Evolutionary conservation across 768 basidiomycete genomes (phyloP).

Genomic region (Macrolepiota fuliginosa): DNA sequence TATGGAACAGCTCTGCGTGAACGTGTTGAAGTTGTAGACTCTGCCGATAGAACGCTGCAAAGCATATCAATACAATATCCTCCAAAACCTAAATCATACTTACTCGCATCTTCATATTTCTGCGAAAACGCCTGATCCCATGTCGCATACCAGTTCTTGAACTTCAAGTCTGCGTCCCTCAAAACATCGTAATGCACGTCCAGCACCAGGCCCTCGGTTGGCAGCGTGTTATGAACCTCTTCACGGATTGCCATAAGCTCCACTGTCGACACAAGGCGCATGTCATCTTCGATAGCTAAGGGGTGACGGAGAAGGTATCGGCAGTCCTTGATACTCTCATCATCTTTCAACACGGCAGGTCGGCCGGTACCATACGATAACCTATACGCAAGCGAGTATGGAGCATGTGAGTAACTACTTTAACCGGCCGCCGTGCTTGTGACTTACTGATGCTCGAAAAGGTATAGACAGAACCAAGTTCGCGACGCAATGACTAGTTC

Average conservation of each 20-base stretch:
- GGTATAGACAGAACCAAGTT: constrained; percentile 91
- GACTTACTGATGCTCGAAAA: constrained; percentile 91
- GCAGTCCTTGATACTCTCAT: constrained; percentile 85
- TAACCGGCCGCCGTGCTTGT: not conserved
- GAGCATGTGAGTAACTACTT: not conserved
- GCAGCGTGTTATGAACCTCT: constrained; percentile 77
- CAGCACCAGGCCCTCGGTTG: constrained; percentile 69
- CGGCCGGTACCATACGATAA: constrained; percentile 94
- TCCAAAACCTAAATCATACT: constrained; percentile 16
- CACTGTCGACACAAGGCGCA: constrained; percentile 92
- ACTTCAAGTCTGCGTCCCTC: constrained; percentile 72
- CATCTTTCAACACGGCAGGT: constrained; percentile 88
- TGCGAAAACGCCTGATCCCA: constrained; percentile 82
- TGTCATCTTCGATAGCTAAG: constrained; percentile 87
- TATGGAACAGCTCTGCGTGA: constrained; percentile 85
- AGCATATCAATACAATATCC: not conserved
- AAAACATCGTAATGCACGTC: constrained; percentile 73
- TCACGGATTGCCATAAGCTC: constrained; percentile 91
- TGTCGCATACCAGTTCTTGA: constrained; percentile 75
- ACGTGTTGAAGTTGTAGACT: constrained; percentile 84
- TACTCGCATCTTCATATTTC: constrained; percentile 81
- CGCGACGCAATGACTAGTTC: constrained; percentile 80
- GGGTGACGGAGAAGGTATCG: constrained; percentile 82
- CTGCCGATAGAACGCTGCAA: constrained; percentile 79
- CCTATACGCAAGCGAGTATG: constrained; percentile 35